A percentile compares a stretch with the other conserved stretches of the same genome.
Evolutionary conservation across 108 stramenopile species (phyloP).

Genomic region (Fragilaria crotonensis): DNA sequence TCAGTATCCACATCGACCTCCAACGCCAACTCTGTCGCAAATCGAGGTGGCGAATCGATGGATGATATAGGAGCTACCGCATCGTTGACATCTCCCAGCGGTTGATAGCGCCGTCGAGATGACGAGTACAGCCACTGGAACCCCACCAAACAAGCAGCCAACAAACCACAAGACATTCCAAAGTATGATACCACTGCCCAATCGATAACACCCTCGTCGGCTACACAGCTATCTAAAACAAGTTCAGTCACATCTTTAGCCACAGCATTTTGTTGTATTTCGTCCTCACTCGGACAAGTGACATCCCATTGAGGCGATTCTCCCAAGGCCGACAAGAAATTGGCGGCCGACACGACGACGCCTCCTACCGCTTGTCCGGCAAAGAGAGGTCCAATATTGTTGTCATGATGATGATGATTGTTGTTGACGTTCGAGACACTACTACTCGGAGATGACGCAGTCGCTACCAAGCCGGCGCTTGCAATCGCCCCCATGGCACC

Average conservation of each 20-base stretch:
- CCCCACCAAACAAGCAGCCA: constrained; percentile 27
- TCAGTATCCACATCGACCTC: neutral
- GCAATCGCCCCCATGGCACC: constrained; percentile 35
- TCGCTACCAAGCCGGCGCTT: constrained; percentile 36
- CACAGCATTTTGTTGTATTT: neutral
- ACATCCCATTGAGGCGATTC: constrained; percentile 23
- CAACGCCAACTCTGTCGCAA: neutral
- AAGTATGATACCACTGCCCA: constrained; percentile 41
- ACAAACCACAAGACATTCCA: constrained; percentile 20
- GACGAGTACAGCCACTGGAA: constrained; percentile 15
- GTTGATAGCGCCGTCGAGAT: constrained; percentile 14
- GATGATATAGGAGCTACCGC: too few relatives aligned
- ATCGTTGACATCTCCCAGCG: neutral
- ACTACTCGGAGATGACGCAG: constrained; percentile 11
- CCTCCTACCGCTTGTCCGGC: constrained; percentile 47
- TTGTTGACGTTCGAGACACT: neutral
- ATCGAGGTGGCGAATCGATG: too few relatives aligned
- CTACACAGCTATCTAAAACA: neutral
- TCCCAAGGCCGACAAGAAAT: constrained; percentile 17
- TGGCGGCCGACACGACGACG: constrained; percentile 23
- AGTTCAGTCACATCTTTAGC: neutral
- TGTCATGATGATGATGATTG: too few relatives aligned
- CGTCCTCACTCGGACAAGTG: constrained; percentile 10
- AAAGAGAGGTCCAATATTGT: constrained; percentile 34
- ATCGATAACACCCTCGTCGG: constrained; percentile 10